A percentile compares a stretch with the other conserved stretches of the same genome.
Conservation (phyloP, 345 rosid genomes). For the Garcia nutans region DNA sequence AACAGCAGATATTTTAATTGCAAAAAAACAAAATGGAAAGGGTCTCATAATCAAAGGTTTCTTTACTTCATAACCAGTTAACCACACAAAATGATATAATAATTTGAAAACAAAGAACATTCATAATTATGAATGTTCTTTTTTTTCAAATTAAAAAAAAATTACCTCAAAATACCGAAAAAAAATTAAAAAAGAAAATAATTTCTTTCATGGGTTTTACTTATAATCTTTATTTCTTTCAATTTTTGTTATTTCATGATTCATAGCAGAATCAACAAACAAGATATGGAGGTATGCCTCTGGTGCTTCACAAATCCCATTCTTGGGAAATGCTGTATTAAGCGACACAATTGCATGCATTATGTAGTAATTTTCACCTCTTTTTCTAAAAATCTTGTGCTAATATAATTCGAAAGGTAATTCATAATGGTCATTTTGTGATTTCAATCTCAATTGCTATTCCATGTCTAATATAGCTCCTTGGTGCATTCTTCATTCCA, state of each 20-base stretch:
- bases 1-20: neutral
- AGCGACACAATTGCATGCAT: constrained; percentile 81
- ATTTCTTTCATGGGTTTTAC: neutral
- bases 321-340: too few species aligned
- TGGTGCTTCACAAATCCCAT: constrained; percentile 87
- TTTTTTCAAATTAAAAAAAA: too few species aligned
- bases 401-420: neutral
- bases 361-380: constrained; percentile 5
- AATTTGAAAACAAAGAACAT: neutral
- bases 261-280: constrained; percentile 67
- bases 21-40: neutral
- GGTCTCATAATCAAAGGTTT: neutral
- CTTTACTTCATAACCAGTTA: neutral
- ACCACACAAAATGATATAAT: neutral
- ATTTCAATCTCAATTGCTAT: constrained; percentile 32
- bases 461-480: constrained; percentile 34
- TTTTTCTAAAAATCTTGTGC: too few species aligned
- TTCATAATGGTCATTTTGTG: neutral
- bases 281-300: constrained; percentile 99
- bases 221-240: constrained; percentile 18
- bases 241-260: constrained; percentile 74
- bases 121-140: too few species aligned
- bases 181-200: too few species aligned
- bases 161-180: neutral
- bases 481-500: constrained; percentile 42